Base-by-base conservation (phyloP, 2,329 filamentous ascomycete species). In the Fusarium mangiferae region DNA sequence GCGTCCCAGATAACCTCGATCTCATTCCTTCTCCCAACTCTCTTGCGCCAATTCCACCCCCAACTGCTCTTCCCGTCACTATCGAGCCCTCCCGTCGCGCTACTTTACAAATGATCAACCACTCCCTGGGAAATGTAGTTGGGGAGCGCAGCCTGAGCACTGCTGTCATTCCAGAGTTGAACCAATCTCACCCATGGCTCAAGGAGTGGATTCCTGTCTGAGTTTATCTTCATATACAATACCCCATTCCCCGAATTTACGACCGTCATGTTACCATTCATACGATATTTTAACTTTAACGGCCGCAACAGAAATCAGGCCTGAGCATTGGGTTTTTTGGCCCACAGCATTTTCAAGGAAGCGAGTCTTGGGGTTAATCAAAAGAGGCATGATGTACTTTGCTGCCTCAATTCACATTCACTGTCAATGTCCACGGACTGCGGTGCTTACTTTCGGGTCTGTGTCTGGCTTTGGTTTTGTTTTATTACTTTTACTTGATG, bases 131-230 rank as follows among this genome's bases (percentile, higher is more conserved):
- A 13, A 78, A 77, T 28, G 75, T 78, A 36, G 62, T 78, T 33
- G 77, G 77, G 14, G 77, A 78, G 46, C 76, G 77, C 26, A 78
- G 75, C 58, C 63, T 75, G 42, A 73, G 74, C 45, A 77, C 72
- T 39, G 76, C 68, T 24, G 68, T 77, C n/a, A 71, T 78, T 48
- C 72, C 70, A 5, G 68, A 66, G 8, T 36, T 78, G 18, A 71
- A 66, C 36, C 59, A 69, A 18, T 62, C 68, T 26, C 77, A 78
- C 44, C 75, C 76, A 15, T 78, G 77, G 77, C 70, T 78, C 33
- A 66, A 75, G 30, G 67, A 70, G 33, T 78, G 77, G 77, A 70
- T 46, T 18, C 76, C 72, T 42, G 62, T 62, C 42, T 78, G 64
- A 75, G 49, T 51, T 22, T 35, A 7, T 33, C 18, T 60, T 62